Percentiles rank a stretch among this genome's conserved stretches.
Evolutionary conservation across 73 alveolate genomes (phyloP).

Genomic region (Durusdinium trenchii): DNA sequence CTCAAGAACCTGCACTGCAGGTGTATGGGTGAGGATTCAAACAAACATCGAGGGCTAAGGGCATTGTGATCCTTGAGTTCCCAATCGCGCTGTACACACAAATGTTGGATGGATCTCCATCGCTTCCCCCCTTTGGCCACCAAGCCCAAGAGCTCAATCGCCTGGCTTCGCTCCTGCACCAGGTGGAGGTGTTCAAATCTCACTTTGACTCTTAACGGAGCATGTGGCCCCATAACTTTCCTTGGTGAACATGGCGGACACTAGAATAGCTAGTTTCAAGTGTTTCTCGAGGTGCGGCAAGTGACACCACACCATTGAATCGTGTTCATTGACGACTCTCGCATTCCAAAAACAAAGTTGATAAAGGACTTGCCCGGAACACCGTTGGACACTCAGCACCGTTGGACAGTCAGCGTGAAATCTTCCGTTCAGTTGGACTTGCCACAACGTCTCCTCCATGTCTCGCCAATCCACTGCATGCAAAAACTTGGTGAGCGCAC

Average conservation of each 20-base stretch:
- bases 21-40: too few species aligned
- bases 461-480: conserved; percentile 93
- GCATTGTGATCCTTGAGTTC: too few species aligned
- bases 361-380: neutral
- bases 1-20: too few species aligned
- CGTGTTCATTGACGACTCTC: neutral
- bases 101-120: neutral
- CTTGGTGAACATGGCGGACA: too few species aligned
- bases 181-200: neutral
- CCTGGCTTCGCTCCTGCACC: conserved; percentile 75
- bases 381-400: too few species aligned
- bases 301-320: neutral
- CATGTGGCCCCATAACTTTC: too few species aligned
- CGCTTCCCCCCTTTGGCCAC: neutral
- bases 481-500: conserved; percentile 89
- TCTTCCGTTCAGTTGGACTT: neutral
- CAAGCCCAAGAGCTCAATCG: conserved; percentile 79
- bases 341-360: neutral
- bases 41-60: too few species aligned
- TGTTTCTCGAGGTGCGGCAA: neutral
- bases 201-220: too few species aligned
- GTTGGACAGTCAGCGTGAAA: too few species aligned
- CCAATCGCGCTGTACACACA: too few species aligned
- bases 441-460: conserved; percentile 32
- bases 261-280: too few species aligned